Base-by-base conservation (phyloP, 305 asterid species). In the Fraxinus platypoda region DNA sequence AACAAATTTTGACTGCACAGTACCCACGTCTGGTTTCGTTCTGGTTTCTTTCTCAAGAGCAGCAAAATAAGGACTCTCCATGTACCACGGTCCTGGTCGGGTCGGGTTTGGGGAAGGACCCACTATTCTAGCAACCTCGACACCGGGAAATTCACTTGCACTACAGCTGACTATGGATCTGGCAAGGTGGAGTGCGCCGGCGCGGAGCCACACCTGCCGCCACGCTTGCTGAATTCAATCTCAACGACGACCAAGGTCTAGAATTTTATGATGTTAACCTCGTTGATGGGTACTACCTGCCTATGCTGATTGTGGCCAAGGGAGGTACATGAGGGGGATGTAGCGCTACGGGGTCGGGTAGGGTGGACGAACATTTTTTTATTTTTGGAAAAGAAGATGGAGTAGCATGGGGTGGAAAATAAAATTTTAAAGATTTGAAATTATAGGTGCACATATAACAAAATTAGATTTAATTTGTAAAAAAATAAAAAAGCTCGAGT, bases 191-290 rank as follows among this genome's bases (percentile, higher is more conserved):
- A 83, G 25, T 94, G 99, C 81, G 90, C 89, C 72, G 1, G 30
- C 0, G 99, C 26, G 99, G 98, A 6, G 99, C 99, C 2, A 87
- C 90, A 15, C 99, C 99, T 0, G 98, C 98, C n/a, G 99, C 98
- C 31, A 90, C 97, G 23, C 92, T 95, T 75, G 98, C 93, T 5
- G 98, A 95, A 86, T 95, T 95, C 89, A 95, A 97, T 0, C 90
- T 95, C 2, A 91, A 94, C 85, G 98, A 95, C 11, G 98, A 91
- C 75, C 97, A 92, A 76, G 97, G 98, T 0, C 82, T 95, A 11
- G 97, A 95, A 38, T 95, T 94, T 85, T 95, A 95, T 84, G 99
- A 95, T 84, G 98, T 94, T 17, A 94, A 97, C 89, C 87, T 95
- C 6, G 99, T 95, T 0, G 99, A 95, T 37, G 98, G 98, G 76